These are phyloP conservation scores for Pseudogymnoascus destructans DNA, from an alignment of 2,329 filamentous ascomycete species.

Conservation along the genomic window DNA sequence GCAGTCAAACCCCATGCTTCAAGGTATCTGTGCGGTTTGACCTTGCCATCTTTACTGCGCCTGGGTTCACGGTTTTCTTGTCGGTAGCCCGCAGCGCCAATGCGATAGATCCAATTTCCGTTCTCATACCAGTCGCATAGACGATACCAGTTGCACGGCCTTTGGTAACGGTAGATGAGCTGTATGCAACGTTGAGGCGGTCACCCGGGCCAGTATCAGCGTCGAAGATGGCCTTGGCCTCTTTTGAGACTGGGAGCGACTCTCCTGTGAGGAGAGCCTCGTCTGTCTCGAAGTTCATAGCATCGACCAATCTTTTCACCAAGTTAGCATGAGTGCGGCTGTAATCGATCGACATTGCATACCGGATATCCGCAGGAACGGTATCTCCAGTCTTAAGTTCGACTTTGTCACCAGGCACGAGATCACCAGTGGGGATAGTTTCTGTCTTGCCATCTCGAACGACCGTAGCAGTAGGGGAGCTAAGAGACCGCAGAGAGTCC, in stretches of 20 bases:
- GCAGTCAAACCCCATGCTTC: conserved; percentile 31
- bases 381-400: conserved; percentile 38
- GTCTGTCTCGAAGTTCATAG: conserved; percentile 43
- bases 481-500: conserved; percentile 36
- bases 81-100: conserved; percentile 41
- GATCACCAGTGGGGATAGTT: conserved; percentile 38
- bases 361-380: conserved; percentile 31
- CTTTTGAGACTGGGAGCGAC: conserved; percentile 44
- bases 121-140: conserved; percentile 46
- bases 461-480: conserved; percentile 36
- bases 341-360: conserved; percentile 4
- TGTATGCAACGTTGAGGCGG: conserved; percentile 47
- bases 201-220: conserved; percentile 44
- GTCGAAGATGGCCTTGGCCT: conserved; percentile 35
- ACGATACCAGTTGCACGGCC: conserved; percentile 48
- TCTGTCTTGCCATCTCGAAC: conserved; percentile 37
- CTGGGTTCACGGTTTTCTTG: conserved; percentile 34
- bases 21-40: conserved; percentile 35
- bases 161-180: conserved; percentile 47
- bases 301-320: conserved; percentile 32
- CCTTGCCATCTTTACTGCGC: conserved; percentile 35
- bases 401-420: conserved; percentile 45
- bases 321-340: conserved; percentile 11
- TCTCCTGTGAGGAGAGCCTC: conserved; percentile 51
- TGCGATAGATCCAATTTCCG: conserved; percentile 53